phyloP scores from a whole-genome alignment of 805 yeast species.

The Candida succiphila region DNA sequence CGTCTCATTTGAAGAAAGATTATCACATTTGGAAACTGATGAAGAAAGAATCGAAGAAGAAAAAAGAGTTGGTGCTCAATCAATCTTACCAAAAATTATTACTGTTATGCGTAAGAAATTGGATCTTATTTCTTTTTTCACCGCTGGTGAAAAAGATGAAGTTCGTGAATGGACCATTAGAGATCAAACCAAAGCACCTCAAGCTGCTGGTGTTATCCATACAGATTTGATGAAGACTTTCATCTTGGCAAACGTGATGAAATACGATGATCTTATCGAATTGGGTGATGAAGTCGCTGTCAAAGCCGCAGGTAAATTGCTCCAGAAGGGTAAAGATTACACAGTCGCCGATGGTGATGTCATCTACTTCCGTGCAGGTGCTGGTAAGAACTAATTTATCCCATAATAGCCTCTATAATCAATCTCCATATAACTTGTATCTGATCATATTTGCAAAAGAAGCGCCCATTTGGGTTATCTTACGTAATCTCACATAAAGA shows the following conservation, averaged over 20 bases:
- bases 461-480: too few species aligned
- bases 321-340: slow-evolving; percentile 69
- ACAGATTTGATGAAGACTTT: slow-evolving; percentile 77
- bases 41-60: slow-evolving; percentile 25
- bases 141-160: slow-evolving; percentile 72
- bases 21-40: slow-evolving; percentile 79
- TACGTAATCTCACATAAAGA: too few species aligned
- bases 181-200: slow-evolving; percentile 68
- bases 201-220: slow-evolving; percentile 87
- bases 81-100: slow-evolving; percentile 57
- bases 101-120: slow-evolving; percentile 56
- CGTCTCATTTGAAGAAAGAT: slow-evolving; percentile 84
- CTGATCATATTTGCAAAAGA: too few species aligned
- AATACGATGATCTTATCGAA: slow-evolving; percentile 49
- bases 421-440: too few species aligned
- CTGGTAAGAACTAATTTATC: slow-evolving; percentile 40
- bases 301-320: slow-evolving; percentile 48
- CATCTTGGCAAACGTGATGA: slow-evolving; percentile 66
- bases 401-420: too few species aligned
- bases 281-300: slow-evolving; percentile 42
- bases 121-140: slow-evolving; percentile 71
- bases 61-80: slow-evolving; percentile 25
- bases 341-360: slow-evolving; percentile 80
- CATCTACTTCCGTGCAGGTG: slow-evolving; percentile 60
- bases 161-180: slow-evolving; percentile 86